phyloP scores from a whole-genome alignment of 2,329 filamentous ascomycete species.

The Talaromyces sp. region DNA sequence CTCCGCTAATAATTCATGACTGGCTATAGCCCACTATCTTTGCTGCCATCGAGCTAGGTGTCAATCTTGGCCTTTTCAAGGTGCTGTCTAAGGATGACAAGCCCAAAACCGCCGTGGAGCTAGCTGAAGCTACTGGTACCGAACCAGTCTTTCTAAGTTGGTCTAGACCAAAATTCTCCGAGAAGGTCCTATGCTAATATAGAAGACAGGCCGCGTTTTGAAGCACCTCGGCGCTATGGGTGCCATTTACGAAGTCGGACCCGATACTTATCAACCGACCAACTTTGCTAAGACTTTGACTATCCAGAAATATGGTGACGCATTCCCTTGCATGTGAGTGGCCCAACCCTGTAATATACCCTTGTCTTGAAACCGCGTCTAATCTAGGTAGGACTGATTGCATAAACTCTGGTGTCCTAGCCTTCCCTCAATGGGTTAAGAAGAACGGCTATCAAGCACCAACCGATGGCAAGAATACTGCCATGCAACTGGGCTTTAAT shows the following conservation, averaged over 20 bases:
- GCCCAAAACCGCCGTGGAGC: conserved; percentile 21
- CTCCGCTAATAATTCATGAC: not conserved
- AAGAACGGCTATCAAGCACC: conserved; percentile 31
- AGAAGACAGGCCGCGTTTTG: conserved; percentile 32
- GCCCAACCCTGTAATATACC: not conserved
- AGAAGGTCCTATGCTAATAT: conserved; percentile 25
- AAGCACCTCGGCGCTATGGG: conserved; percentile 44
- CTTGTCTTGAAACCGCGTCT: conserved; percentile 22
- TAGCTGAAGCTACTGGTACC: conserved; percentile 20
- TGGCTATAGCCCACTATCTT: conserved; percentile 18
- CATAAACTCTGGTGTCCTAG: conserved; percentile 27
- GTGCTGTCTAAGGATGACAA: conserved; percentile 21
- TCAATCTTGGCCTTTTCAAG: conserved; percentile 23
- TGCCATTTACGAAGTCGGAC: conserved; percentile 30
- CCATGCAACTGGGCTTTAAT: conserved; percentile 31
- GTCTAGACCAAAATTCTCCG: conserved; percentile 2
- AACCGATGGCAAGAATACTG: conserved; percentile 26
- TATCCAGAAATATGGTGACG: conserved; percentile 26
- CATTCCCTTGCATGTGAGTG: conserved; percentile 29
- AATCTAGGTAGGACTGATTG: conserved; percentile 26
- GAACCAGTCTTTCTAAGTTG: conserved; percentile 23
- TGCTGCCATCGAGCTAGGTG: conserved; percentile 22
- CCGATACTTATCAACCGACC: conserved; percentile 30
- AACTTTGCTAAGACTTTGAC: conserved; percentile 29
- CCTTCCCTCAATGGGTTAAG: conserved; percentile 30